These are phyloP conservation scores for Castanospermum australe DNA, from an alignment of 306 rosid species.

Conservation along the genomic window DNA sequence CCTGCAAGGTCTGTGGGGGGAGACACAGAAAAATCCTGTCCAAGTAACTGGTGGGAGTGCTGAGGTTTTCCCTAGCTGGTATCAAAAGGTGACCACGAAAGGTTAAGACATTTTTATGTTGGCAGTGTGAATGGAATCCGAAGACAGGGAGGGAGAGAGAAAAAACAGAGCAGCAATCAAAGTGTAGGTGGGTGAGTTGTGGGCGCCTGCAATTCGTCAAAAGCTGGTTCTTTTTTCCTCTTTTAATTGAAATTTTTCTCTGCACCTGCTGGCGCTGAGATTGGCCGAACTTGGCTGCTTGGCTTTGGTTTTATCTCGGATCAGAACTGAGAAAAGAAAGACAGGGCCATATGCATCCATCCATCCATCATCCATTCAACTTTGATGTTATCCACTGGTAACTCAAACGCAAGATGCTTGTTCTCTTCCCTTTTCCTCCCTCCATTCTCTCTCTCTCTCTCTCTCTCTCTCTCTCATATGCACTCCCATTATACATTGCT, in stretches of 20 bases:
- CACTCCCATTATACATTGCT: neutral
- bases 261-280: conserved; percentile 7
- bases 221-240: neutral
- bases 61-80: neutral
- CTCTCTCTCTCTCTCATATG: conserved; percentile 9
- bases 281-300: conserved; percentile 33
- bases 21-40: neutral
- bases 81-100: neutral
- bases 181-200: conserved; percentile 11
- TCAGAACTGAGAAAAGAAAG: neutral
- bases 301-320: conserved; percentile 36
- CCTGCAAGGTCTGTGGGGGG: neutral
- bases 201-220: conserved; percentile 8
- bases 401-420: conserved; percentile 25
- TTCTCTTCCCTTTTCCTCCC: no score
- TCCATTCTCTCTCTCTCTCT: no score
- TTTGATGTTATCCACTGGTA: conserved; percentile 55
- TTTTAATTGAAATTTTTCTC: neutral
- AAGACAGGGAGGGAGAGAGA: neutral
- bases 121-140: conserved; percentile 8
- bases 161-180: neutral
- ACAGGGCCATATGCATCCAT: conserved; percentile 1
- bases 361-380: conserved; percentile 28
- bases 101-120: neutral
- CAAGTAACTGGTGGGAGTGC: conserved; percentile 15